Base-by-base conservation (phyloP, 768 basidiomycete species). In the Lactarius quietus region DNA sequence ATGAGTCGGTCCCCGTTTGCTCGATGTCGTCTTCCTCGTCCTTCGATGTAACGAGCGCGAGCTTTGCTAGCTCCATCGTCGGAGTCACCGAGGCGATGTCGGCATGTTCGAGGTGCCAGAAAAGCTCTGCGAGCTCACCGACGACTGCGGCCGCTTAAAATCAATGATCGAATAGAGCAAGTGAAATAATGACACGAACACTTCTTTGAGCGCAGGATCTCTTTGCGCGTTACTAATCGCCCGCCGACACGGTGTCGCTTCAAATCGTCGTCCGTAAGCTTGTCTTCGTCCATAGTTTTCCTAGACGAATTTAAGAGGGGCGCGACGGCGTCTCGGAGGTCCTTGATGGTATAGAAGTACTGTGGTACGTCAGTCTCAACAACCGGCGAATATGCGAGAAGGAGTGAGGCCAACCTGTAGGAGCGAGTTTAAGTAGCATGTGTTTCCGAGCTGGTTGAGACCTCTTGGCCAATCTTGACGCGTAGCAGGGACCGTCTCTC, bases 271-370 rank as follows among this genome's bases (percentile, higher is more conserved):
- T 94, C 91, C 6, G 86, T 84, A 59, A 89, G 76, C 66, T 90
- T 92, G 65, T 87, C 87, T 45, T 89, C 86, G 36, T 78, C 87
- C 17, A 87, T 64, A 0, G 80, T 71, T 69, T 87, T 88, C 62
- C 81, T 62, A 56, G 82, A 83, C 43, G 81, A 72, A 63, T 83
- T 81, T 29, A 81, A 82, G 78, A 87, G 80, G 23, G 82, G 84
- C 35, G 77, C 78, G 9, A 96, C 86, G 7, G 90, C 87, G 23
- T 88, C 86, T 36, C 95, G 84, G 31, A 97, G 83, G 39, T 95
- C 92, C 72, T 85, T 90, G 75, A 97, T 93, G n/a, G 94, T 96
- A 74, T 94, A 96, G 74, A 97, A 95, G 74, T 96, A 97, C 89
- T 96, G 73, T 23, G 36, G 29, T 12, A 12, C 58, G 57, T 63